Conservation (phyloP, 2,329 filamentous ascomycete genomes). For the Moelleriella libera region DNA sequence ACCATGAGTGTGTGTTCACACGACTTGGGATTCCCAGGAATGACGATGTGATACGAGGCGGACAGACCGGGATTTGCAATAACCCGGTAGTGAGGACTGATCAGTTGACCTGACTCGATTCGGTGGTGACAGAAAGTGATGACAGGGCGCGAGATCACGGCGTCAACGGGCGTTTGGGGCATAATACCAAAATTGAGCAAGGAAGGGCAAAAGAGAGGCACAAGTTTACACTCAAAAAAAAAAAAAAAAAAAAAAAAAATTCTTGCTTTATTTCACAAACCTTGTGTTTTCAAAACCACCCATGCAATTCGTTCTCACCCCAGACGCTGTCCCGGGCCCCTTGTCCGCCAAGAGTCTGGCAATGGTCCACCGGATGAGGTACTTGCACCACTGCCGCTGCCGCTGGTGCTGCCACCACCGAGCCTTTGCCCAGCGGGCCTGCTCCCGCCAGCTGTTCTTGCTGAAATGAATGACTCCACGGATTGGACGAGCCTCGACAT, state of each 20-base stretch:
- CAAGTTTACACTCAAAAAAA: too few relatives aligned
- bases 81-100: too few relatives aligned
- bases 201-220: too few relatives aligned
- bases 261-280: background rate
- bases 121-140: too few relatives aligned
- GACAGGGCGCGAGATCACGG: too few relatives aligned
- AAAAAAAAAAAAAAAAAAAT: background rate
- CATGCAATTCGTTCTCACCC: constrained; percentile 23
- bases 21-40: background rate
- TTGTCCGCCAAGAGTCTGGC: constrained; percentile 48
- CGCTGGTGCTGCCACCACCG: constrained; percentile 9
- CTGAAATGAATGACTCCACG: constrained; percentile 6
- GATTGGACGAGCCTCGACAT: constrained; percentile 52
- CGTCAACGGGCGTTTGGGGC: too few relatives aligned
- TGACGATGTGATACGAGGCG: background rate
- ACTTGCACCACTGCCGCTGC: constrained; percentile 11
- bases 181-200: too few relatives aligned
- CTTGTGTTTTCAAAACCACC: background rate
- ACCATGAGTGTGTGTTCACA: background rate
- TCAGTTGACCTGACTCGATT: too few relatives aligned
- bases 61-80: too few relatives aligned
- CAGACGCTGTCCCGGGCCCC: constrained; percentile 48
- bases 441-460: constrained; percentile 37
- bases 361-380: constrained; percentile 33
- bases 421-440: constrained; percentile 20